Evolutionary conservation across 2,329 filamentous ascomycete genomes (phyloP), one percentile per base, ranked within the genome.

Genomic region (Trichoderma endophyticum): DNA sequence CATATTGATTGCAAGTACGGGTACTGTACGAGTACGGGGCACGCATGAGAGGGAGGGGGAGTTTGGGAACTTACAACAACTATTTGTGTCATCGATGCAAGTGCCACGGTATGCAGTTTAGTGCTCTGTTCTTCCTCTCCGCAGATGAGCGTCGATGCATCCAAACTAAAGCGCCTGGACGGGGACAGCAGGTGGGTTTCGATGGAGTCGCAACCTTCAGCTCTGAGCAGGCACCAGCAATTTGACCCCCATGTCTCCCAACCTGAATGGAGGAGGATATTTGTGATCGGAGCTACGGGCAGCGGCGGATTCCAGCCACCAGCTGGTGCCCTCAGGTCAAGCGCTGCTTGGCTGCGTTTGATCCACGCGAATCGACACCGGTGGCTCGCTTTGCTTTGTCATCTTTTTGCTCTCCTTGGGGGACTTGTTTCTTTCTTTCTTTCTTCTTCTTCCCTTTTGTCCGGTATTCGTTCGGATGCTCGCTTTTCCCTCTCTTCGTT

Each of bases 191-290:
- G 57, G 66, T 59, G 65, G 66, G n/a, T 69, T 51, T 48, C 28
- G 54, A 69, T 48, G 36, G 57, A 62, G 57, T 70, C 67, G 21
- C 57, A 39, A 9, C 57, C 43, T 70, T 70, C 67, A 70, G 67
- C 67, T 62, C 1, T 18, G 30, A 70, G 43, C 67, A 61, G 67
- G 57, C 39, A 54, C 34, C 43, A 24, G 61, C 39, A 59, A 43
- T 43, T 43, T 67, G 39, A 6, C n/a, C 48, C 51, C 51, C 64
- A 59, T 67, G 24, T 43, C 21, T 43, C 21, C 51, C 51, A 21
- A 21, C 43, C 43, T 21, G 51, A 59, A 67, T 67, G 64, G 63
- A 56, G 28, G 14, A 43, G 24, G 36, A 57, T 34, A 60, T 59
- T 12, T 32, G 56, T 12, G 28, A 59, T 59, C 30, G 28, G 28